Conservation (phyloP, 345 rosid species). For the Psidium friedrichsthalianum region DNA sequence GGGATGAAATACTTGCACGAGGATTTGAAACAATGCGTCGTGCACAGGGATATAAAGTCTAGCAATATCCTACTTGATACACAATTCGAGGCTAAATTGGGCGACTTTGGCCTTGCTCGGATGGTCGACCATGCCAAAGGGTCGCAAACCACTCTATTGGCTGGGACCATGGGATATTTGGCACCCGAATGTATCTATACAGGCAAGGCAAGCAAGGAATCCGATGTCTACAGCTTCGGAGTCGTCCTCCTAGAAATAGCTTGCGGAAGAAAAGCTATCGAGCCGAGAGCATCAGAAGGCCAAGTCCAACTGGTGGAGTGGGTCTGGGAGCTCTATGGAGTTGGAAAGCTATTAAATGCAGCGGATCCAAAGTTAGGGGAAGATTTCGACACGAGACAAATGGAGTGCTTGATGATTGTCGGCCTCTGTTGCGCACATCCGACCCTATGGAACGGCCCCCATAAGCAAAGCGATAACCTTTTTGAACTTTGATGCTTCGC, state of each 20-base stretch:
- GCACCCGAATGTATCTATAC: neutral
- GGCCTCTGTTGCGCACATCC: neutral
- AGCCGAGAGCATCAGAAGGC: neutral
- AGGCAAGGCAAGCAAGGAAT: neutral
- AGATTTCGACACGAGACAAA: neutral
- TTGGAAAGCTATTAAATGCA: neutral
- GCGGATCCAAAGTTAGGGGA: neutral
- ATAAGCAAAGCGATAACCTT: conserved; percentile 1
- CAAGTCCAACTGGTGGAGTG: conserved; percentile 1
- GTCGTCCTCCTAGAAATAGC: neutral
- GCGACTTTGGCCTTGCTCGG: conserved; percentile 27
- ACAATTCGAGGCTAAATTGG: conserved; percentile 13
- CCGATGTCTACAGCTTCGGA: neutral
- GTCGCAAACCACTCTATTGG: conserved; percentile 8
- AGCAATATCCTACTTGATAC: conserved; percentile 19
- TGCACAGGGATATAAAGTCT: conserved; percentile 24
- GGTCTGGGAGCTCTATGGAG: neutral
- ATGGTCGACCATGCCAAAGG: conserved; percentile 16
- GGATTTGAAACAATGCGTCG: conserved; percentile 13
- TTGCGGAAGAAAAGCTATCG: neutral
- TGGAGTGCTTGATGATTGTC: neutral
- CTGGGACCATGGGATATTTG: neutral
- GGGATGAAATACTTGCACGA: conserved; percentile 7
- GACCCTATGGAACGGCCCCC: neutral
- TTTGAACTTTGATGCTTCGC: neutral